Conservation (phyloP, 345 rosid genomes). For the Conringia planisiliqua region DNA sequence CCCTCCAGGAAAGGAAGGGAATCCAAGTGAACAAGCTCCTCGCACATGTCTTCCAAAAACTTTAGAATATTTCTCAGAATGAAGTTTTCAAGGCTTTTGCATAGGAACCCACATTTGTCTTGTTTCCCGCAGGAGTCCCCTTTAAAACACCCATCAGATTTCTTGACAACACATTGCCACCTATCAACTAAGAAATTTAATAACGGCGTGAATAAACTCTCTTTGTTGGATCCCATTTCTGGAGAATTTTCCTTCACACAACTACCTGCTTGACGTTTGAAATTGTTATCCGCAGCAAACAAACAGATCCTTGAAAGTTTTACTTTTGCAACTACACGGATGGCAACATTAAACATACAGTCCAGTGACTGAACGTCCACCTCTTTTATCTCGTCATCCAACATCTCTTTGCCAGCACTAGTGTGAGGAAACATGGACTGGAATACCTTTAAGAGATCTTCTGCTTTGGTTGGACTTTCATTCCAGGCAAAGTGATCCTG, state of each 20-base stretch:
- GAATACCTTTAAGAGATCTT: constrained; percentile 50
- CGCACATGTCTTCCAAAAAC: constrained; percentile 45
- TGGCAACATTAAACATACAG: constrained; percentile 52
- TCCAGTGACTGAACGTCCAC: constrained; percentile 41
- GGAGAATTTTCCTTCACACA: constrained; percentile 30
- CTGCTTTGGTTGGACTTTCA: constrained; percentile 42
- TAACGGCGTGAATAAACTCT: constrained; percentile 43
- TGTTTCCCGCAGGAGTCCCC: constrained; percentile 33
- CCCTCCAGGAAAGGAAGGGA: constrained; percentile 68
- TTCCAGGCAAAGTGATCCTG: constrained; percentile 47
- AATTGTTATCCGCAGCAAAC: constrained; percentile 45
- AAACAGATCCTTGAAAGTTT: constrained; percentile 51
- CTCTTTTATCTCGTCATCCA: constrained; percentile 51
- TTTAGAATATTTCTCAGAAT: constrained; percentile 60
- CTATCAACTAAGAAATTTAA: constrained; percentile 49
- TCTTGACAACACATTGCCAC: constrained; percentile 68
- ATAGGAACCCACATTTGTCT: constrained; percentile 40
- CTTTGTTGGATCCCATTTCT: constrained; percentile 33
- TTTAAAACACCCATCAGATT: constrained; percentile 30
- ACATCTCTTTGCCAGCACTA: constrained; percentile 42
- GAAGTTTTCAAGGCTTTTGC: constrained; percentile 62
- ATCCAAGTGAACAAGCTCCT: constrained; percentile 48
- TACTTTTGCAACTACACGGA: constrained; percentile 59
- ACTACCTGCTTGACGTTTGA: constrained; percentile 34
- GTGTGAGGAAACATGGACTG: constrained; percentile 44